Percentiles rank a stretch among this genome's conserved stretches.
Conservation (phyloP, 345 rosid genomes). For the Cardamine occulta region DNA sequence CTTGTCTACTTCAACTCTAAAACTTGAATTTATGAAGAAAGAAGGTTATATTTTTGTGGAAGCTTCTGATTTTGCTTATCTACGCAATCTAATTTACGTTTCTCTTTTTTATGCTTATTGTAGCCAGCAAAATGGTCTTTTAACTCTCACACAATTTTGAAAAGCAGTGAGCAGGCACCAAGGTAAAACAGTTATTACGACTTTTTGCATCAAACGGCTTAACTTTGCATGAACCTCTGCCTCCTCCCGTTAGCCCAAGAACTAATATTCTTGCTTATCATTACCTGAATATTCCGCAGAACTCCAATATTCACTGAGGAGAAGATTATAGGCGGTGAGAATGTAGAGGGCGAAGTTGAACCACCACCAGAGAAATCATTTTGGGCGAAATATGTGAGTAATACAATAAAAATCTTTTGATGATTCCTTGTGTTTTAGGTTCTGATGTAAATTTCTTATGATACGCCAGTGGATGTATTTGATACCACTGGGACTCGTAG, state of each 20-base stretch:
- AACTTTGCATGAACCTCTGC: slow-evolving; percentile 7
- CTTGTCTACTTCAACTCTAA: slow-evolving; percentile 12
- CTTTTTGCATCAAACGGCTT: background rate
- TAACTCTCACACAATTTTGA: slow-evolving; percentile 78
- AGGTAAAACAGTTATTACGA: slow-evolving; percentile 53
- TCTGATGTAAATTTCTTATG: slow-evolving; percentile 21
- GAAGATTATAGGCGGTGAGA: slow-evolving; percentile 55
- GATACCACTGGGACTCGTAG: slow-evolving; percentile 90
- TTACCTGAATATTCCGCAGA: slow-evolving; percentile 45
- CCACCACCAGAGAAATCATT: slow-evolving; percentile 82
- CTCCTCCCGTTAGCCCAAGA: background rate
- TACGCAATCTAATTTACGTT: background rate
- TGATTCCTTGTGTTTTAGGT: background rate
- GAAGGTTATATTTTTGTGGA: slow-evolving; percentile 4
- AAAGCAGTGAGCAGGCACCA: slow-evolving; percentile 82
- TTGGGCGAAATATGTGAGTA: slow-evolving; percentile 97
- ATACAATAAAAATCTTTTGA: slow-evolving; percentile 1
- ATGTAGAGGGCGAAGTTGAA: slow-evolving; percentile 65
- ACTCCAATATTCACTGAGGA: slow-evolving; percentile 77
- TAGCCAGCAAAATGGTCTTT: slow-evolving; percentile 94
- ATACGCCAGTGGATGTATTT: slow-evolving; percentile 87
- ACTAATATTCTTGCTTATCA: background rate
- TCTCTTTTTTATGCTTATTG: slow-evolving; percentile 19
- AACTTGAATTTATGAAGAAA: slow-evolving; percentile 7
- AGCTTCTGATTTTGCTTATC: background rate